phyloP scores from a whole-genome alignment of 352 stramenopile species.

The Globisporangium spinosum region DNA sequence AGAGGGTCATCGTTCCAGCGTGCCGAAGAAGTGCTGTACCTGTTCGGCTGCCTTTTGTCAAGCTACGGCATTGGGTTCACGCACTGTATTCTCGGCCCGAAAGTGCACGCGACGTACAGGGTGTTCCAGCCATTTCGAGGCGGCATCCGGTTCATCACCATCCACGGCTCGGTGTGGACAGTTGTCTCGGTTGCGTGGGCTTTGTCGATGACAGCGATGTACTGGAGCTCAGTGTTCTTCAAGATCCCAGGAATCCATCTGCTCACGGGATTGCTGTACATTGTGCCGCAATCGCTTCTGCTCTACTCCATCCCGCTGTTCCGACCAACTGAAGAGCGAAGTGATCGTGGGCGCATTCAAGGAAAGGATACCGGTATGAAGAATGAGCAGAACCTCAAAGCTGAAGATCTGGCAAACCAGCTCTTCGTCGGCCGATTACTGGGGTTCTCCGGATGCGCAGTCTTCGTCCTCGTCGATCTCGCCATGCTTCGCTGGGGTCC shows the following conservation, averaged over 20 bases:
- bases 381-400: slow-evolving; percentile 11
- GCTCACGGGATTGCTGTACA: slow-evolving; percentile 40
- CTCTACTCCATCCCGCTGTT: slow-evolving; percentile 41
- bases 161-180: slow-evolving; percentile 54
- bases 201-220: slow-evolving; percentile 37
- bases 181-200: slow-evolving; percentile 36
- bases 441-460: slow-evolving; percentile 34
- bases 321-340: slow-evolving; percentile 12
- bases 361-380: not conserved
- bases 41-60: slow-evolving; percentile 39
- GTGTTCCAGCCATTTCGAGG: slow-evolving; percentile 49
- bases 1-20: slow-evolving; percentile 24
- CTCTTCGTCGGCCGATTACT: slow-evolving; percentile 38
- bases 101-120: slow-evolving; percentile 33
- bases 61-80: slow-evolving; percentile 34
- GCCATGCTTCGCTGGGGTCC: slow-evolving; percentile 41
- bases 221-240: slow-evolving; percentile 47
- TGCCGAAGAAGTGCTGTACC: slow-evolving; percentile 42
- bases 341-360: not conserved
- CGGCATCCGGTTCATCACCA: slow-evolving; percentile 44
- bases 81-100: slow-evolving; percentile 36
- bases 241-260: slow-evolving; percentile 39
- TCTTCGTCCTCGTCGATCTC: slow-evolving; percentile 52
- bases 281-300: slow-evolving; percentile 34
- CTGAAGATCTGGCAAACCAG: slow-evolving; percentile 27